phyloP scores from a whole-genome alignment of 2,329 filamentous ascomycete species.

The Mycosphaerelloides madeirae region DNA sequence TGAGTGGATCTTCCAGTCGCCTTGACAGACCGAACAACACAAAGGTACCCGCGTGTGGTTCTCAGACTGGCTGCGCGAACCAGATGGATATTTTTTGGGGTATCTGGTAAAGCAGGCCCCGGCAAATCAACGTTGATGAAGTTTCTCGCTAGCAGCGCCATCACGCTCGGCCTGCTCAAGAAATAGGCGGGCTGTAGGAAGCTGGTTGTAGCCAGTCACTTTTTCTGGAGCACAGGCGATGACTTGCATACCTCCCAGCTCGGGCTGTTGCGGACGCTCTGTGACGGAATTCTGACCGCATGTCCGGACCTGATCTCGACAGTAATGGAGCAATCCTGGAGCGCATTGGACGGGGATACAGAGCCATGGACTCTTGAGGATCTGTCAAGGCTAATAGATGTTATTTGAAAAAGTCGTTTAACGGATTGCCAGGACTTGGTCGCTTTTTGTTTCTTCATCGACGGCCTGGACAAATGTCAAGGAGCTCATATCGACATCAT shows the following conservation, averaged over 20 bases:
- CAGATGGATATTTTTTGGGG: slow-evolving; percentile 4
- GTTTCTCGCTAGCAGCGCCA: too few species aligned
- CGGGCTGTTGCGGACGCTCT: slow-evolving; percentile 12
- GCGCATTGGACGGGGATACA: not conserved
- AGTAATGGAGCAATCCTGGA: too few species aligned
- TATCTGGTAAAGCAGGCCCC: slow-evolving; percentile 12
- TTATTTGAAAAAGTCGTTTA: too few species aligned
- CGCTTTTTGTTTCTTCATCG: not conserved
- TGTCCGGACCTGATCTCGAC: slow-evolving; percentile 8
- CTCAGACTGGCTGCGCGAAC: too few species aligned
- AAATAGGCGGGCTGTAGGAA: too few species aligned
- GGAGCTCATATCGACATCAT: slow-evolving; percentile 11
- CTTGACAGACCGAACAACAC: too few species aligned
- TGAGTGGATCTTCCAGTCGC: too few species aligned
- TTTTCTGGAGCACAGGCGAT: slow-evolving; percentile 15
- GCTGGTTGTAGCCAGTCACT: slow-evolving; percentile 2
- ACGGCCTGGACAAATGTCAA: slow-evolving; percentile 15
- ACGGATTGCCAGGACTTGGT: not conserved
- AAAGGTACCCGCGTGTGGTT: too few species aligned
- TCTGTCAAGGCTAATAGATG: not conserved
- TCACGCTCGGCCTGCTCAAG: too few species aligned
- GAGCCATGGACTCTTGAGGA: not conserved
- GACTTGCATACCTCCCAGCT: slow-evolving; percentile 10
- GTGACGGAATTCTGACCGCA: slow-evolving; percentile 12
- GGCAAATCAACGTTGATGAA: slow-evolving; percentile 17